Evolutionary conservation across 1,284 basidiomycete genomes (phyloP).

Genomic region (Malassezia equina): DNA sequence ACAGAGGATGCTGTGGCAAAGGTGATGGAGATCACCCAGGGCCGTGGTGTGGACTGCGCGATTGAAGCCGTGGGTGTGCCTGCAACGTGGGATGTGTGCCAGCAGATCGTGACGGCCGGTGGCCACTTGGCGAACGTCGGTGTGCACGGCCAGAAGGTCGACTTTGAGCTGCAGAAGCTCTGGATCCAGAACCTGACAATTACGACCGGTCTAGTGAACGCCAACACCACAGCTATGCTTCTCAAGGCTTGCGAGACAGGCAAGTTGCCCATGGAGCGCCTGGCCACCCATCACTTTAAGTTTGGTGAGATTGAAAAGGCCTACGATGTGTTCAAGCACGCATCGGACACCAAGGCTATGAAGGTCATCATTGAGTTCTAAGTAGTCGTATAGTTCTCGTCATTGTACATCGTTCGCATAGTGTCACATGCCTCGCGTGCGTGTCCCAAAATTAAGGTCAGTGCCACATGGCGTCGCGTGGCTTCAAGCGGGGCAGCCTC

Average conservation of each 20-base stretch:
- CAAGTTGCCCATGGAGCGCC: not conserved
- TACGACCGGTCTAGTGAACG: not conserved
- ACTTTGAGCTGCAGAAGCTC: conserved; percentile 3
- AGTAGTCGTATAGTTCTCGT: not conserved
- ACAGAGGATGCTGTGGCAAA: not conserved
- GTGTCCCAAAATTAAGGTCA: not conserved
- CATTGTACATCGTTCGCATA: too few relatives aligned
- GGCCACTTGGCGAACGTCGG: not conserved
- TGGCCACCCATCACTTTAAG: not conserved
- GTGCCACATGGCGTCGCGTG: not conserved
- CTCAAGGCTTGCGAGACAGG: conserved; percentile 1
- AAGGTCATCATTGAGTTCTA: conserved; percentile 1
- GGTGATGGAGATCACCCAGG: not conserved
- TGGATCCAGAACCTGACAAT: conserved; percentile 1
- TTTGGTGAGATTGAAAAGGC: not conserved
- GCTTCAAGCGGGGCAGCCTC: not conserved
- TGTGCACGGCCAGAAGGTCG: conserved; percentile 1
- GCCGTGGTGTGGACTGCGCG: not conserved
- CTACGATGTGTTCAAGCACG: conserved; percentile 1
- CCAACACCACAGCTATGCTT: conserved; percentile 1
- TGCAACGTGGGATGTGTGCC: not conserved
- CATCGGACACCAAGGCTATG: not conserved
- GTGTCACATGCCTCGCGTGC: not conserved
- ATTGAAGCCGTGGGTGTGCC: conserved; percentile 1
- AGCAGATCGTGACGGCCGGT: not conserved